Percentiles rank a stretch among this genome's conserved stretches.
phyloP scores from a whole-genome alignment of 1,139 yeast genomes.

The Kluyveromyces marxianus region DNA sequence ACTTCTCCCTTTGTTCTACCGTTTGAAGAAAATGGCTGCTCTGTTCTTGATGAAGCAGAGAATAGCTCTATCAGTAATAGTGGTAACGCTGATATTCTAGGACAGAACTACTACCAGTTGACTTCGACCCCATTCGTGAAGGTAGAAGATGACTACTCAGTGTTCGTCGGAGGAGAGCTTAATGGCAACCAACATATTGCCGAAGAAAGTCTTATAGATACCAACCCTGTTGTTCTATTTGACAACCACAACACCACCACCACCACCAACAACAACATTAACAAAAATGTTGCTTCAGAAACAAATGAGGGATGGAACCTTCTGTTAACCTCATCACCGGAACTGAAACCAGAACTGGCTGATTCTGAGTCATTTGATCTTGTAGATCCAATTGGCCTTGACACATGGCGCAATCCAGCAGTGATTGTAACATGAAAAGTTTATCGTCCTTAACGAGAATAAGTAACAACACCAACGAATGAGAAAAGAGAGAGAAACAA shows the following conservation, averaged over 20 bases:
- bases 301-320: slow-evolving; percentile 14
- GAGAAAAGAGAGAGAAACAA: neutral
- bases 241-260: neutral
- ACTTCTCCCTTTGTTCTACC: neutral
- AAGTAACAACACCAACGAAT: neutral
- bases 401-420: slow-evolving; percentile 39
- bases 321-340: slow-evolving; percentile 9
- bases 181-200: neutral
- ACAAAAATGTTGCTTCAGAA: neutral
- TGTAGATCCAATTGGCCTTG: slow-evolving; percentile 27
- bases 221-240: neutral
- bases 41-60: neutral
- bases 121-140: neutral
- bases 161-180: neutral
- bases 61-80: neutral
- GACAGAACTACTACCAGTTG: neutral
- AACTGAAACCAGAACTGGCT: neutral
- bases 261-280: neutral
- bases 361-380: slow-evolving; percentile 6
- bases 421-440: slow-evolving; percentile 25
- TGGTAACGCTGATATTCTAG: neutral
- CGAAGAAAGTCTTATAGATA: neutral
- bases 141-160: neutral
- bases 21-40: neutral
- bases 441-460: neutral